Conservation (phyloP, 805 yeast species). For the Myxozyma vanderwaltii region DNA sequence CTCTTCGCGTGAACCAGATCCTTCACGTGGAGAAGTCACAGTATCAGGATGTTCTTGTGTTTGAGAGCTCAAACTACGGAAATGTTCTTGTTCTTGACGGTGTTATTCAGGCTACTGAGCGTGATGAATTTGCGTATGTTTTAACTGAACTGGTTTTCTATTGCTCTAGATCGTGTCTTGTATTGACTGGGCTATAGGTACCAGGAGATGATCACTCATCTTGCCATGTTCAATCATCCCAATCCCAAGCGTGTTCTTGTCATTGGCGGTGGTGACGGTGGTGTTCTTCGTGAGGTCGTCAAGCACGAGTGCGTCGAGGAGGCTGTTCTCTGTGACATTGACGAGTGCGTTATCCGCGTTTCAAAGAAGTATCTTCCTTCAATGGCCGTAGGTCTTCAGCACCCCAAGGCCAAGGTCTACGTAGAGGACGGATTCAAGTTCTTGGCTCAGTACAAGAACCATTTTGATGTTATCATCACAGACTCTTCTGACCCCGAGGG, state of each 20-base stretch:
- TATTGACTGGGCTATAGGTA: conserved; percentile 45
- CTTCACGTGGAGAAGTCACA: conserved; percentile 81
- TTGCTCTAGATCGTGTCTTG: no score
- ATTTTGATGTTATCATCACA: conserved; percentile 92
- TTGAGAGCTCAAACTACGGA: conserved; percentile 91
- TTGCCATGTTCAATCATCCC: conserved; percentile 90
- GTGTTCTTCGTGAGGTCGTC: conserved; percentile 91
- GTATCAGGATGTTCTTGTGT: conserved; percentile 92
- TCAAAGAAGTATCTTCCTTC: conserved; percentile 86
- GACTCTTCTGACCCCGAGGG: conserved; percentile 99
- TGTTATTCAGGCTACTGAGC: conserved; percentile 93
- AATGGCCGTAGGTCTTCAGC: conserved; percentile 78
- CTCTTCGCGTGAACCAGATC: conserved; percentile 81
- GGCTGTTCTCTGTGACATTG: conserved; percentile 92
- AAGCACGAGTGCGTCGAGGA: conserved; percentile 85
- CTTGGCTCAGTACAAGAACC: conserved; percentile 76
- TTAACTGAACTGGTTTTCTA: background rate
- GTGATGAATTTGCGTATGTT: conserved; percentile 84
- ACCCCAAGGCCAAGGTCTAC: conserved; percentile 87
- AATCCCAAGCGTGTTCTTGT: conserved; percentile 92
- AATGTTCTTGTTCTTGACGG: conserved; percentile 93
- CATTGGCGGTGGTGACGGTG: conserved; percentile 99
- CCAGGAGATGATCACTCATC: conserved; percentile 97
- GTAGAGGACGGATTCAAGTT: conserved; percentile 98
- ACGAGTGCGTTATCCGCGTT: conserved; percentile 78